Base-by-base conservation (phyloP, 2,329 filamentous ascomycete species). In the Talaromyces sp. region DNA sequence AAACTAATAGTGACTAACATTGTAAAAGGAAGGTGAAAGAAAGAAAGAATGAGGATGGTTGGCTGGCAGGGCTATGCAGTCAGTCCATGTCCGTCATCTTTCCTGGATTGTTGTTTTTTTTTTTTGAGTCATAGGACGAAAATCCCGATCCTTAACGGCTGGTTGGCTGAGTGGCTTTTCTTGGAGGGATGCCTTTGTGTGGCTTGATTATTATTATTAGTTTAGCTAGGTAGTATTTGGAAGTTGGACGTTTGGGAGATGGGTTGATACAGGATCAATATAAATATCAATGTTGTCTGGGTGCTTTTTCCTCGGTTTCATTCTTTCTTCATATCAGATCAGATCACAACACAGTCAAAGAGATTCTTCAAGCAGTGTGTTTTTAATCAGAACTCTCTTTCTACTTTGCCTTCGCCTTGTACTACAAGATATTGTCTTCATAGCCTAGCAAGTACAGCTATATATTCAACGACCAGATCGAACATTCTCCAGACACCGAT, bases 81-180 rank as follows among this genome's bases (percentile, higher is more conserved):
- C 25, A 28, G 25, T 3, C n/a, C n/a, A n/a, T n/a, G n/a, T n/a
- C n/a, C n/a, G n/a, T n/a, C n/a, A n/a, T n/a, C 4, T 28, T 28
- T 28, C 25, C 7, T 28, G 25, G 25, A 7, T 4, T 28, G 40
- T 22, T 35, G 28, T 39, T 46, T 9, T 15, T 17, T 11, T 9
- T 5, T 7, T 31, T 40, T 53, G 50, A 53, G 50, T 52, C 48
- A 52, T 52, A 36, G 48, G 19, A 25, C 22, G 17, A n/a, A 37
- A 39, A 53, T n/a, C 50, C 25, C 22, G 28, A 35, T 48, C 28
- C 28, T 48, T 9, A 33, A 48, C 28, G 45, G 45, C 45, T 35
- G 28, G 17, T 48, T 53, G 50, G 50, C 50, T 53, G 35, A 19
- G 50, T 53, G 50, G 50, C 17, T 25, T 52, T 25, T 40, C 36